Evolutionary conservation across 116 monocot genomes (phyloP).

Genomic region (Dioscorea cayenensis): DNA sequence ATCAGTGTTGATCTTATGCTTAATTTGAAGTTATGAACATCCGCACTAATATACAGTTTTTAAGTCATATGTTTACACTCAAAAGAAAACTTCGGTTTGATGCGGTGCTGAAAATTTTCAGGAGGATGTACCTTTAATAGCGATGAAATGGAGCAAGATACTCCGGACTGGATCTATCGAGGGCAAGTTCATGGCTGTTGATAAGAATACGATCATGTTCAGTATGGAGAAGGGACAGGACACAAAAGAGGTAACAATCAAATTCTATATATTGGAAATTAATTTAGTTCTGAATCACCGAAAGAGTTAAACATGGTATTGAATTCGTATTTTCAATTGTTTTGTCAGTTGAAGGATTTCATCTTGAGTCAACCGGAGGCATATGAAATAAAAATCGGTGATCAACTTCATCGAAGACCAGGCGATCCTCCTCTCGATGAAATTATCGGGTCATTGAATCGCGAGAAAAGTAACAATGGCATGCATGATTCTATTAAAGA

Average conservation of each 20-base stretch:
- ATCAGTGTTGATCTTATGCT: too few relatives aligned
- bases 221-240: conserved; percentile 79
- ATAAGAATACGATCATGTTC: conserved; percentile 82
- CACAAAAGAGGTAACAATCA: conserved; percentile 57
- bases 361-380: conserved; percentile 74
- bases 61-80: not conserved
- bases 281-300: not conserved
- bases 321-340: not conserved
- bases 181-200: conserved; percentile 74
- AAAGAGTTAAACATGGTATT: too few relatives aligned
- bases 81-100: not conserved
- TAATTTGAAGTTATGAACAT: too few relatives aligned
- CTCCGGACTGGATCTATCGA: conserved; percentile 76
- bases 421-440: conserved; percentile 89
- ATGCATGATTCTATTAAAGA: not conserved
- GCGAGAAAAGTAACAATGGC: conserved; percentile 3
- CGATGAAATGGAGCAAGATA: conserved; percentile 83
- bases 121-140: conserved; percentile 68
- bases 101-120: conserved; percentile 11
- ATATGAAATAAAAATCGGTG: conserved; percentile 89
- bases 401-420: conserved; percentile 60
- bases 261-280: not conserved
- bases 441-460: conserved; percentile 46
- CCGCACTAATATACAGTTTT: too few relatives aligned
- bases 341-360: conserved; percentile 75